These are phyloP conservation scores for Solanum microdontum DNA, from an alignment of 257 asterid genomes.

Conservation along the genomic window DNA sequence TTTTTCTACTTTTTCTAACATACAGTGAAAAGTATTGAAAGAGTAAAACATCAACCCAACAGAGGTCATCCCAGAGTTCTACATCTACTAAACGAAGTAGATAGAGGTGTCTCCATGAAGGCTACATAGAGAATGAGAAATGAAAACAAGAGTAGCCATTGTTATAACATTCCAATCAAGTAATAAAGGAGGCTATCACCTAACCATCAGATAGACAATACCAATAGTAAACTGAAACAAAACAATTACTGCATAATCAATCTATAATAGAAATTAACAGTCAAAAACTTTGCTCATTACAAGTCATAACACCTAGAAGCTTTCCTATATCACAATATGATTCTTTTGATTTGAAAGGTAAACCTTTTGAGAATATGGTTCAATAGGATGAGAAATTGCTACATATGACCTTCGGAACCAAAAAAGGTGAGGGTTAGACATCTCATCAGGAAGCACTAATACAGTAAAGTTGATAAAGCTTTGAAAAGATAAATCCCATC, in stretches of 20 bases:
- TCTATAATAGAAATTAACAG: not conserved
- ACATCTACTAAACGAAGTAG: not conserved
- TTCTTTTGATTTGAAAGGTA: not conserved
- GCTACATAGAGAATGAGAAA: not conserved
- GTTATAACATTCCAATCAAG: not conserved
- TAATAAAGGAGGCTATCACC: too few species aligned
- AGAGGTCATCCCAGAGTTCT: not conserved
- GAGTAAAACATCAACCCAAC: not conserved
- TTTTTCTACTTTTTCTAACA: not conserved
- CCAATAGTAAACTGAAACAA: not conserved
- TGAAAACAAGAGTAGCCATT: not conserved
- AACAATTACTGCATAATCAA: not conserved
- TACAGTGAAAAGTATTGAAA: not conserved
- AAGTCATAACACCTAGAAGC: not conserved
- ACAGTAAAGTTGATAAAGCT: not conserved
- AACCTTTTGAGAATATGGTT: not conserved
- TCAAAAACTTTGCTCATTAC: not conserved
- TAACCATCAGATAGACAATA: not conserved
- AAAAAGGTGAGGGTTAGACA: not conserved
- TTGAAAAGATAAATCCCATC: not conserved
- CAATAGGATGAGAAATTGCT: not conserved
- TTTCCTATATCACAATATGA: not conserved
- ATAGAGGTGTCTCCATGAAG: not conserved
- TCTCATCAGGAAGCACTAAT: not conserved
- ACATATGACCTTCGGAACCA: not conserved